A percentile compares a stretch with the other conserved stretches of the same genome.
Evolutionary conservation across 2,329 filamentous ascomycete species (phyloP).

Genomic region (Fusarium napiforme): DNA sequence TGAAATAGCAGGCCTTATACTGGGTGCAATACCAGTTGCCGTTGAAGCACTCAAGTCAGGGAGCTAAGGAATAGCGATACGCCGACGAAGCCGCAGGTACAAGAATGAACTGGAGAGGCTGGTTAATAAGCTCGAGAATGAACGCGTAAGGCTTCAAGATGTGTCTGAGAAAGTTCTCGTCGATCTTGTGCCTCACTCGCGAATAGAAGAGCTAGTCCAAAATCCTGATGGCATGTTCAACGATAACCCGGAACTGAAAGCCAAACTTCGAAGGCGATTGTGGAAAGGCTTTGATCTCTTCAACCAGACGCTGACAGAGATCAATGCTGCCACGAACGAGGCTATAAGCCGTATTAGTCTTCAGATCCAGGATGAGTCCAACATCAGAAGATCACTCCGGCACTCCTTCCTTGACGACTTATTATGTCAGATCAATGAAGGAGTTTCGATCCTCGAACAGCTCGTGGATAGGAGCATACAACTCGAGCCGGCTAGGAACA

Average conservation of each 20-base stretch:
- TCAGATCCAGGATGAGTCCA: neutral
- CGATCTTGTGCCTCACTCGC: neutral
- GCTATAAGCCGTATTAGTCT: neutral
- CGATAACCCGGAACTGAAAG: neutral
- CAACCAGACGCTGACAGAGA: accelerated
- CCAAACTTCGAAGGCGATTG: neutral
- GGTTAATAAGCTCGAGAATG: neutral
- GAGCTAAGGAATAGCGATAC: accelerated
- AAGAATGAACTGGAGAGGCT: neutral
- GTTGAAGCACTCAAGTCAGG: neutral
- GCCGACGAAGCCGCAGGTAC: neutral
- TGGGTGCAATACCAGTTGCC: neutral
- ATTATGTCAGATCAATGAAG: neutral
- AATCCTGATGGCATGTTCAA: accelerated
- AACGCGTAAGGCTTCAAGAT: neutral
- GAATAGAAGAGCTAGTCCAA: neutral
- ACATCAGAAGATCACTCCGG: neutral
- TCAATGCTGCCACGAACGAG: neutral
- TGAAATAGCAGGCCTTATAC: neutral
- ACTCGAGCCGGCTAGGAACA: neutral
- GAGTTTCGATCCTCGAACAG: neutral
- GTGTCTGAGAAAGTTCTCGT: neutral
- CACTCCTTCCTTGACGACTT: neutral
- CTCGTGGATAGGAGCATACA: neutral
- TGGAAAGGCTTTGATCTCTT: neutral